phyloP scores from a whole-genome alignment of 306 rosid genomes.

The Fragaria ananassa region DNA sequence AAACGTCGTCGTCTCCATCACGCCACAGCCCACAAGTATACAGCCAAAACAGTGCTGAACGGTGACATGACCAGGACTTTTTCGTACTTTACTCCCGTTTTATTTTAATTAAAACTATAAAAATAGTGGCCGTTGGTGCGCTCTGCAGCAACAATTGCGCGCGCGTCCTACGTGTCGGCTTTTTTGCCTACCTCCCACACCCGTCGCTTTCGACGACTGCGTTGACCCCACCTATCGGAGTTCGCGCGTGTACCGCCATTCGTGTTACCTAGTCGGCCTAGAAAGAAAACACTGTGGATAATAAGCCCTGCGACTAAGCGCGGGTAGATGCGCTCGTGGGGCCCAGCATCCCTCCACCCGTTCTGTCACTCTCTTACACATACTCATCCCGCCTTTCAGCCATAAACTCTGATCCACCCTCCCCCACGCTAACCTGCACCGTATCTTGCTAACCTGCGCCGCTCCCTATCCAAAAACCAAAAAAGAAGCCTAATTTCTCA shows the following conservation, averaged over 20 bases:
- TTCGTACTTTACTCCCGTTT: not conserved
- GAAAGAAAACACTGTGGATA: conserved; percentile 9
- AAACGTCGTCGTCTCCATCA: conserved; percentile 29
- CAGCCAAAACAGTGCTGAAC: not conserved
- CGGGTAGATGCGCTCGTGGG: conserved; percentile 32
- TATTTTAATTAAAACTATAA: not conserved
- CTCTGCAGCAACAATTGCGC: conserved; percentile 75
- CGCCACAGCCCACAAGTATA: conserved; percentile 6
- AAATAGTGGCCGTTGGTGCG: conserved; percentile 41
- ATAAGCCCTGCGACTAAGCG: conserved; percentile 2
- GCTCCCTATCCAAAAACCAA: not conserved
- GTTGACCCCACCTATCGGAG: conserved; percentile 37
- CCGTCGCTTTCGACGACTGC: conserved; percentile 37
- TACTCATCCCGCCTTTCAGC: conserved; percentile 2
- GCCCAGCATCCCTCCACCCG: conserved; percentile 4
- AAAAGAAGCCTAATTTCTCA: not conserved
- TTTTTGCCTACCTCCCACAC: conserved; percentile 57
- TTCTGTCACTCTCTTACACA: not conserved
- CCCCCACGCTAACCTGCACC: not conserved
- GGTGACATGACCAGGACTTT: conserved; percentile 22
- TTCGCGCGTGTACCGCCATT: conserved; percentile 28
- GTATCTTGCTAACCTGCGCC: conserved; percentile 2
- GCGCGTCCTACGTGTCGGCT: conserved; percentile 81
- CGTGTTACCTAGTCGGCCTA: conserved; percentile 18
- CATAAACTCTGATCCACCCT: conserved; percentile 8